phyloP scores from a whole-genome alignment of 768 basidiomycete species.

The Sarcodon aspratus region DNA sequence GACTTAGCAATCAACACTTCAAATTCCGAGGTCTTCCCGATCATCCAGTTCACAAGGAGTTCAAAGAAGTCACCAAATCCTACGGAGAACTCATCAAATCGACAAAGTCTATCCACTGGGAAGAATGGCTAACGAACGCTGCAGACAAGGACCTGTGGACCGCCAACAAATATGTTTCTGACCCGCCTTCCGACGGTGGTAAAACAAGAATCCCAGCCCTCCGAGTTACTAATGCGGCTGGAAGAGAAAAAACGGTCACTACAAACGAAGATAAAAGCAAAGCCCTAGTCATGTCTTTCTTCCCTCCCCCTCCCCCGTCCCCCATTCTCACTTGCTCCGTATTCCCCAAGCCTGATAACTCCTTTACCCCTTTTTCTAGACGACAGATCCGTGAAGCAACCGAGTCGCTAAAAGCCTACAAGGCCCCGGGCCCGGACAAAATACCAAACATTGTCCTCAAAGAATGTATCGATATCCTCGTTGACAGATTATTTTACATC shows the following conservation, averaged over 20 bases:
- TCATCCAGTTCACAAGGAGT: constrained; percentile 6
- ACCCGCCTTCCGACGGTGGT: constrained; percentile 6
- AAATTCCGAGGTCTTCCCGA: not conserved
- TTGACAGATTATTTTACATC: constrained; percentile 5
- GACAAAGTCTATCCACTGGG: constrained; percentile 14
- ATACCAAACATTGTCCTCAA: constrained; percentile 12
- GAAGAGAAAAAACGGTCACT: constrained; percentile 1
- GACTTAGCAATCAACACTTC: constrained; percentile 1
- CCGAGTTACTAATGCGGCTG: too few relatives aligned
- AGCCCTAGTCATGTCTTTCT: constrained; percentile 12
- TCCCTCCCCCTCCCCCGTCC: constrained; percentile 6
- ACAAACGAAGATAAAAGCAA: constrained; percentile 14
- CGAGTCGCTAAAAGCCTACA: constrained; percentile 6
- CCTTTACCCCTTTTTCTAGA: constrained; percentile 3
- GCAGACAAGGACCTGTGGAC: constrained; percentile 11
- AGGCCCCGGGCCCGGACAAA: constrained; percentile 13
- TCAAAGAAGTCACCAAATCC: not conserved
- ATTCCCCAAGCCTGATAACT: constrained; percentile 3
- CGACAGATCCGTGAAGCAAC: constrained; percentile 5
- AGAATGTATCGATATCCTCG: constrained; percentile 5
- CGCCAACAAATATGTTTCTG: constrained; percentile 3
- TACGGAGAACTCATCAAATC: constrained; percentile 6
- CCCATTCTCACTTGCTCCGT: not conserved
- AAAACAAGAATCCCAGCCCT: constrained; percentile 10
- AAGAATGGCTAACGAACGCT: constrained; percentile 10